Evolutionary conservation across 2,329 filamentous ascomycete species (phyloP).

Genomic region (Mycosphaerella sp.): DNA sequence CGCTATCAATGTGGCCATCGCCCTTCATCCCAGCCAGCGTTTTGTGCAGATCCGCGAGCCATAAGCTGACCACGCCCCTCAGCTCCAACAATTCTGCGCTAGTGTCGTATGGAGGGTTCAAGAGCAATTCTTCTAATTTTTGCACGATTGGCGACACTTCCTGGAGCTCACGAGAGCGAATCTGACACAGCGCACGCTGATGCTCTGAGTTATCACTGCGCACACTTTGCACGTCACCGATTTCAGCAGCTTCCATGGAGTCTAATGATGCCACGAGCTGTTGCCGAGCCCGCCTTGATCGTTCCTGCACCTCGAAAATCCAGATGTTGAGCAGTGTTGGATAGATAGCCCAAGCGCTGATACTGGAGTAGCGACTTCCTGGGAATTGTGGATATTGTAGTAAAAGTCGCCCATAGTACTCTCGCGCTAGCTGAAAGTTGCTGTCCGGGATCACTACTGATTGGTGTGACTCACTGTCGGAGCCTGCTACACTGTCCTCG

Average conservation of each 20-base stretch:
- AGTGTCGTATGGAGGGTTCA: constrained; percentile 63
- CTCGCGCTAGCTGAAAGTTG: constrained; percentile 53
- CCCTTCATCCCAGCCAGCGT: constrained; percentile 5
- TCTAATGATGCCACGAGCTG: constrained; percentile 13
- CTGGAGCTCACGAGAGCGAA: constrained; percentile 42
- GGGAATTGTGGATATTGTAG: constrained; percentile 65
- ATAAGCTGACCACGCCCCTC: constrained; percentile 67
- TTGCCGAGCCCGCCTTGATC: constrained; percentile 46
- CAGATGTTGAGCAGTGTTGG: constrained; percentile 74
- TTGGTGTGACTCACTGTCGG: not conserved
- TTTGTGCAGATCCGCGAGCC: constrained; percentile 61
- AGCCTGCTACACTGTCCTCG: constrained; percentile 2
- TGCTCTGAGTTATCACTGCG: constrained; percentile 5
- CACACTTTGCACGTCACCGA: not conserved
- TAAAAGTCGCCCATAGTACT: constrained; percentile 74
- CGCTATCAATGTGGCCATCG: not conserved
- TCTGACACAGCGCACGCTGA: constrained; percentile 29
- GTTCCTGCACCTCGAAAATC: constrained; percentile 64
- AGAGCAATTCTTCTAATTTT: constrained; percentile 65
- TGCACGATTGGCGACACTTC: constrained; percentile 58
- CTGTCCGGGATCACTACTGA: constrained; percentile 24
- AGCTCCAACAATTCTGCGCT: constrained; percentile 62
- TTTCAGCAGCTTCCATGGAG: constrained; percentile 3
- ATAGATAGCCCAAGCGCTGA: constrained; percentile 71
- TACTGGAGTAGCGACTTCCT: constrained; percentile 46